Evolutionary conservation across 1,284 basidiomycete species (phyloP), one percentile per base, ranked within the genome.

Genomic region (Exobasidium cylindrosporum): DNA sequence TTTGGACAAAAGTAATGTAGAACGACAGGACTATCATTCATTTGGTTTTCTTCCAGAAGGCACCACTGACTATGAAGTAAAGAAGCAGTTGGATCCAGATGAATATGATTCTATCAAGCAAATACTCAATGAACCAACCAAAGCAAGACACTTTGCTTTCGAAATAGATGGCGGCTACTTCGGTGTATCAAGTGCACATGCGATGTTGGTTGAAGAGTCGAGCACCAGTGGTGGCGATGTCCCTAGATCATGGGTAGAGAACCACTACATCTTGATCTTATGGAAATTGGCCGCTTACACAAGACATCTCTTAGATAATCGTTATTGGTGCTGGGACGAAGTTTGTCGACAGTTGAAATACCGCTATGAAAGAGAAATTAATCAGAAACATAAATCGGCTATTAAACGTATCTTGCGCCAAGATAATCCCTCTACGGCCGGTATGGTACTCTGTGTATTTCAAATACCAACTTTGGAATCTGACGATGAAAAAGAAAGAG

Each of bases 211-310:
- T 13, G 47, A 23, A 4, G 47, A 21, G 4, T 21, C 47, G 5
- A 28, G 21, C 2, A 24, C 21, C 4, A 24, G 21, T 13, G 47
- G n/a, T 21, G 47, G 26, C 21, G 3, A 50, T 4, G 26, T 50
- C 13, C 5, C 47, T 24, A 83, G 86, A 64, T 77, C 83, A 30
- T 98, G 95, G 95, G 87, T 96, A 0, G 84, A 89, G 43, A 96
- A 97, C 73, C 93, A 97, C 72, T 98, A 92, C 90, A 77, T 82
- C 3, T 81, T 94, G 47, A 87, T 98, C 46, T 83, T 98, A 4
- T 98, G 96, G 96, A 98, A 98, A 80, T 81, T 97, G 10, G 90
- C 92, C 0, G 89, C 89, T 2, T 86, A 91, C 83, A 87, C 87
- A 0, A 83, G 85, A 43, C 83, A 92, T 3, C 86, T 89, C 66